Percentiles rank a stretch among this genome's conserved stretches.
Evolutionary conservation across 768 basidiomycete species (phyloP).

Genomic region (Lentinula edodes): DNA sequence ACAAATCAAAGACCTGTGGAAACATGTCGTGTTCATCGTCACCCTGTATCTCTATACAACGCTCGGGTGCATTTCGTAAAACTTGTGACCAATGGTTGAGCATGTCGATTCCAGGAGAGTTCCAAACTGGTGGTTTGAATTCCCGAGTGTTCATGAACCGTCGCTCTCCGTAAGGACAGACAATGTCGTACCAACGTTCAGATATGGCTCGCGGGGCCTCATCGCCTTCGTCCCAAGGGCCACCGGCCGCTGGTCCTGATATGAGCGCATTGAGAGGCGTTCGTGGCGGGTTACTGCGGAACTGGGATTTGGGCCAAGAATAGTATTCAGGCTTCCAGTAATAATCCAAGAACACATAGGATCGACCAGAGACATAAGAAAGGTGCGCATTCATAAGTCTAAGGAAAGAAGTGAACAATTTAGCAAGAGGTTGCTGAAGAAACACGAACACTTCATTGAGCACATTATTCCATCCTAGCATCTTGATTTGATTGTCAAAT

Average conservation of each 20-base stretch:
- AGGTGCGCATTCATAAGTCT: constrained; percentile 49
- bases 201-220: constrained; percentile 39
- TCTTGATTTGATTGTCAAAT: constrained; percentile 35
- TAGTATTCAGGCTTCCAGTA: constrained; percentile 37
- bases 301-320: constrained; percentile 26
- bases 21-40: constrained; percentile 23
- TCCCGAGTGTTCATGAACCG: constrained; percentile 31
- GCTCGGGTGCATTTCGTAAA: constrained; percentile 32
- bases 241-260: constrained; percentile 38
- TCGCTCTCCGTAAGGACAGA: constrained; percentile 36
- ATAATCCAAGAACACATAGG: constrained; percentile 45
- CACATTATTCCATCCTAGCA: constrained; percentile 47
- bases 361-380: constrained; percentile 40
- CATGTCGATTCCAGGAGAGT: constrained; percentile 25
- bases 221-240: constrained; percentile 33
- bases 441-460: constrained; percentile 42
- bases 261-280: constrained; percentile 38
- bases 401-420: not conserved
- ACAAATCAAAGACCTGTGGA: not conserved
- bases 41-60: constrained; percentile 37
- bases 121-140: constrained; percentile 29
- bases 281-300: constrained; percentile 14
- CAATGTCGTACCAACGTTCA: constrained; percentile 34
- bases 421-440: not conserved
- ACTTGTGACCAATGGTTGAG: constrained; percentile 34